These are phyloP conservation scores for Hansfordia pulvinata DNA, from an alignment of 2,329 filamentous ascomycete genomes.

Conservation along the genomic window DNA sequence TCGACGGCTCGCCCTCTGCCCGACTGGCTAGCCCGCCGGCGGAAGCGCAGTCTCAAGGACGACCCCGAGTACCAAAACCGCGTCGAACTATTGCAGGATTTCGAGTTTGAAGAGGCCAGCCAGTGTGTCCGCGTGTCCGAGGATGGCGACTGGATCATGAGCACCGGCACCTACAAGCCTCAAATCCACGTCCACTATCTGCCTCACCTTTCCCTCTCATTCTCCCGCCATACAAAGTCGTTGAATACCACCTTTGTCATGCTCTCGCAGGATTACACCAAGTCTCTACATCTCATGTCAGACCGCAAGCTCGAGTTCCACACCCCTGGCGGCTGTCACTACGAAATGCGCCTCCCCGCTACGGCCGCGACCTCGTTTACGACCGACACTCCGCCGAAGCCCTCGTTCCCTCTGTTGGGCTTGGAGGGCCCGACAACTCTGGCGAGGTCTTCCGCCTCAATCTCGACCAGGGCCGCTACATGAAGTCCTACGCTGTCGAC, in stretches of 20 bases:
- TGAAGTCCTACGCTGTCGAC: constrained; percentile 86
- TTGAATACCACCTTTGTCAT: constrained; percentile 86
- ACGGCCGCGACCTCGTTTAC: constrained; percentile 81
- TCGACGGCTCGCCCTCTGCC: constrained; percentile 78
- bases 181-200: constrained; percentile 96
- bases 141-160: constrained; percentile 93
- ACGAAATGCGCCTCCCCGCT: constrained; percentile 84
- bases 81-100: constrained; percentile 90
- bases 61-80: constrained; percentile 88
- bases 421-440: constrained; percentile 71
- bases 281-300: constrained; percentile 84
- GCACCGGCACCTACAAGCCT: constrained; percentile 30
- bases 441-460: constrained; percentile 92
- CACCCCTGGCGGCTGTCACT: constrained; percentile 76
- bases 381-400: constrained; percentile 73
- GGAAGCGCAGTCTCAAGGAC: constrained; percentile 84
- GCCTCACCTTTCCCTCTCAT: constrained; percentile 86
- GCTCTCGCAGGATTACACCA: constrained; percentile 82
- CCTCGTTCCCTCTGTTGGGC: constrained; percentile 73
- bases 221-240: constrained; percentile 78
- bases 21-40: constrained; percentile 84
- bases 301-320: constrained; percentile 91
- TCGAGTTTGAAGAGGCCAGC: constrained; percentile 94
- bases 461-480: constrained; percentile 81
- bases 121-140: constrained; percentile 81